Percentiles rank a stretch among this genome's conserved stretches.
Evolutionary conservation across 2,329 filamentous ascomycete species (phyloP).

Genomic region (Diaporthe helianthi): DNA sequence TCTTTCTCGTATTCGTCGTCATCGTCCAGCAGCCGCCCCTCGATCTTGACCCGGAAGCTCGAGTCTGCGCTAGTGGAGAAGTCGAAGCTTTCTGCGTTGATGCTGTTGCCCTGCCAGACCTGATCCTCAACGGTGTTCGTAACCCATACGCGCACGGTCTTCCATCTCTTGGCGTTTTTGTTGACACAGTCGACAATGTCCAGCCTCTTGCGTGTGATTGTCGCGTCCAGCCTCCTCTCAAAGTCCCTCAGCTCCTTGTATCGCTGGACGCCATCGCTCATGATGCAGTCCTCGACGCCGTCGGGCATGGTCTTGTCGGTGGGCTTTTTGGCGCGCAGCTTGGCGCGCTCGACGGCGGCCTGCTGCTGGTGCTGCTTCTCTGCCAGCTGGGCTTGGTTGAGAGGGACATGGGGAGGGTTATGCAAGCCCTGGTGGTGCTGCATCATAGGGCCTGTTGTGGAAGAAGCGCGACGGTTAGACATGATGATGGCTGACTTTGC

Average conservation of each 20-base stretch:
- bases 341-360: slow-evolving; percentile 70
- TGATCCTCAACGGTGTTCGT: slow-evolving; percentile 95
- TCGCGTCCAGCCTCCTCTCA: slow-evolving; percentile 87
- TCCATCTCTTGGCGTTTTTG: slow-evolving; percentile 78
- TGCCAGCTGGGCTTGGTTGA: slow-evolving; percentile 62
- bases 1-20: slow-evolving; percentile 62
- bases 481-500: slow-evolving; percentile 26
- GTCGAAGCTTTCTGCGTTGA: slow-evolving; percentile 79
- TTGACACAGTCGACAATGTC: slow-evolving; percentile 86
- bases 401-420: slow-evolving; percentile 47
- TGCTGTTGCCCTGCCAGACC: slow-evolving; percentile 79
- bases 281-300: slow-evolving; percentile 80
- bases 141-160: slow-evolving; percentile 91
- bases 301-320: slow-evolving; percentile 96
- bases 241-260: slow-evolving; percentile 87
- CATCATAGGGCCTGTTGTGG: slow-evolving; percentile 60
- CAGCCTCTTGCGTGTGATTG: slow-evolving; percentile 91
- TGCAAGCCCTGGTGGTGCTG: slow-evolving; percentile 46
- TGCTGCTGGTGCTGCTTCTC: slow-evolving; percentile 57
- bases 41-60: slow-evolving; percentile 89
- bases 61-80: slow-evolving; percentile 80
- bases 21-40: slow-evolving; percentile 82
- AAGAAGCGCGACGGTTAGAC: slow-evolving; percentile 29
- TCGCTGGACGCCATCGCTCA: slow-evolving; percentile 81
- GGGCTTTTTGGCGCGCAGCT: slow-evolving; percentile 84